phyloP scores from a whole-genome alignment of 1,284 basidiomycete species.

The Pseudozyma hubeiensis region DNA sequence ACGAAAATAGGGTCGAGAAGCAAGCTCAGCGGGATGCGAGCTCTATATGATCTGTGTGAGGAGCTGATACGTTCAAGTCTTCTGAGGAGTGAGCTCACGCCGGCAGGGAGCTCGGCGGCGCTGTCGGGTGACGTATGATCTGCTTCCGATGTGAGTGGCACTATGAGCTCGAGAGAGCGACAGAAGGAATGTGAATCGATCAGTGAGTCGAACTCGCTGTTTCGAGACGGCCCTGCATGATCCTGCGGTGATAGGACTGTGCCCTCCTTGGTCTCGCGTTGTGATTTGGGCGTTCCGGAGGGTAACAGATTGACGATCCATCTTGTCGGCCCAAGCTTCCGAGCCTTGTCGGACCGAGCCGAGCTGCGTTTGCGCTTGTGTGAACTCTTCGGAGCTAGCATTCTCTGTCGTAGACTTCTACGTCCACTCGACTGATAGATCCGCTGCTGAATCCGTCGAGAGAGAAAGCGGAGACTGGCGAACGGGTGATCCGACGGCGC shows the following conservation, averaged over 20 bases:
- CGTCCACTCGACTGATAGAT: no score
- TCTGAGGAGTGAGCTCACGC: constrained; percentile 20
- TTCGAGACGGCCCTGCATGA: constrained; percentile 3
- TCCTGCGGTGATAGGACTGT: neutral
- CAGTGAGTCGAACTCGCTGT: constrained; percentile 4
- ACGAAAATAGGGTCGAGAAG: constrained; percentile 64
- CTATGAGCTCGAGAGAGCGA: constrained; percentile 50
- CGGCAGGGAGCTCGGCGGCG: constrained; percentile 3
- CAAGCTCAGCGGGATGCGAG: constrained; percentile 52
- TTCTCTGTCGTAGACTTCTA: neutral
- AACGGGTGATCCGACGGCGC: no score
- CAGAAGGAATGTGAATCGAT: constrained; percentile 58
- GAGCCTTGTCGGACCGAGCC: constrained; percentile 53
- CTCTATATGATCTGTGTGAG: constrained; percentile 32
- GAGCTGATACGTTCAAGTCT: constrained; percentile 3
- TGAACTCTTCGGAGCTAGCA: constrained; percentile 55
- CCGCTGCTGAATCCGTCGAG: no score
- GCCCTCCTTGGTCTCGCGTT: neutral
- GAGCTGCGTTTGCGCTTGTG: constrained; percentile 66
- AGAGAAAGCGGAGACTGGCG: no score
- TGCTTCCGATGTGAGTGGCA: constrained; percentile 17
- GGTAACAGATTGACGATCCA: constrained; percentile 44
- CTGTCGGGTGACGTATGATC: neutral
- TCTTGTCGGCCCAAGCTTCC: constrained; percentile 33
- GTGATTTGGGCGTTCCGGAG: neutral